These are phyloP conservation scores for Mortierella sp. DNA, from an alignment of 371 early-diverging fungal species.

Conservation along the genomic window DNA sequence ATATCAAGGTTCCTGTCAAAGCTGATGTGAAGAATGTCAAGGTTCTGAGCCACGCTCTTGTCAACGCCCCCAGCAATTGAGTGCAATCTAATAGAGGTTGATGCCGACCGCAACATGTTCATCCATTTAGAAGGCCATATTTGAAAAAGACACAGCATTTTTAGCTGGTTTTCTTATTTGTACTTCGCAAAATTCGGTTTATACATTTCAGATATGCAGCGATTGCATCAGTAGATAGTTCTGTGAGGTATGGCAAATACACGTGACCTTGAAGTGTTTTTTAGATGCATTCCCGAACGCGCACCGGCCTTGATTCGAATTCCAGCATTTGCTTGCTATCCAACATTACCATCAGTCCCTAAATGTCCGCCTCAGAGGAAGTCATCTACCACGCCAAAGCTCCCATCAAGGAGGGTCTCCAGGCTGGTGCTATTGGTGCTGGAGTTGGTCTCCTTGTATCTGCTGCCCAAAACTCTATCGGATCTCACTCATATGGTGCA, in stretches of 20 bases:
- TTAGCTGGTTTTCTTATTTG: too few relatives aligned
- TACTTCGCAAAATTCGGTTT: too few relatives aligned
- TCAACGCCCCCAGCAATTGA: not conserved
- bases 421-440: slow-evolving; percentile 68
- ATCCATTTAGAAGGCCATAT: too few relatives aligned
- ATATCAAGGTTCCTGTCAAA: not conserved
- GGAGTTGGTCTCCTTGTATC: slow-evolving; percentile 78
- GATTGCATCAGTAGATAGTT: not conserved
- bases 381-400: slow-evolving; percentile 62
- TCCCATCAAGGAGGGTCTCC: slow-evolving; percentile 66
- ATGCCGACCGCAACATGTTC: too few relatives aligned
- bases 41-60: slow-evolving; percentile 1
- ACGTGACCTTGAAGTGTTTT: slow-evolving; percentile 1
- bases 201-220: too few relatives aligned
- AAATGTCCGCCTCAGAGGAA: slow-evolving; percentile 48
- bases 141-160: too few relatives aligned
- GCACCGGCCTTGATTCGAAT: slow-evolving; percentile 9
- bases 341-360: slow-evolving; percentile 12
- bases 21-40: not conserved
- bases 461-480: slow-evolving; percentile 79
- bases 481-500: slow-evolving; percentile 74
- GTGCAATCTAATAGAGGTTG: not conserved
- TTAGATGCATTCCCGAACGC: slow-evolving; percentile 15
- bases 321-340: slow-evolving; percentile 8
- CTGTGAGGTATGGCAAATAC: not conserved